Base-by-base conservation (phyloP, 2,329 filamentous ascomycete genomes). In the Ophiostoma perfectum region DNA sequence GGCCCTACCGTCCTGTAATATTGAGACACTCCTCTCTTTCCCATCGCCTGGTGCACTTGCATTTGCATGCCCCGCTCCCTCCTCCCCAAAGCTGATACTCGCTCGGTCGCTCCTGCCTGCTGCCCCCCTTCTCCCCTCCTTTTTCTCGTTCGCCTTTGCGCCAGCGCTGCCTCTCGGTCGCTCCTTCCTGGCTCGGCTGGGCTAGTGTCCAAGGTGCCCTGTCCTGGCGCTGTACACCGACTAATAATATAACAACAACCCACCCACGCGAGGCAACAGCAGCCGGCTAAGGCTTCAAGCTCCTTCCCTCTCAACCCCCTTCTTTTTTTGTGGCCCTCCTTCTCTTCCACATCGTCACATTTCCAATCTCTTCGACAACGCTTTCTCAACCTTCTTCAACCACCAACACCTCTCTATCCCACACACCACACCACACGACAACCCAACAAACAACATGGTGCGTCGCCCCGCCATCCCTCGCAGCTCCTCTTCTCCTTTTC, bases 241-340 rank as follows among this genome's bases (percentile, higher is more conserved):
- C 27, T 27, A 27, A 27, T 27, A 2, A 27, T 27, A 27, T 27
- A 27, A 27, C 27, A 27, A 27, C 27, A 27, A 27, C 27, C 27
- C 27, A 27, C 27, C 27, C 27, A 27, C 27, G 27, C 27, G 27
- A 27, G 27, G 27, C 27, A 41, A 63, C 60, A 39, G 63, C 45
- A 68, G 16, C 39, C 64, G 16, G 66, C 64, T 38, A 66, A 68
- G 66, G 68, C 66, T 66, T 68, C 69, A 68, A 70, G 58, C 63
- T 66, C 68, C 67, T 55, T 68, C 66, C 64, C 55, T 41, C 39
- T 58, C 58, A 67, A 70, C 58, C 44, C 64, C 55, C 67, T 44
- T 63, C 44, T 58, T 49, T 47, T 64, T 66, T 64, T 66, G 63
- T 42, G 63, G 63, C 41, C 62, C 41, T 66, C 45, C 45, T 60